Base-by-base conservation (phyloP, 2,329 filamentous ascomycete species). In the Neonectria magnoliae region DNA sequence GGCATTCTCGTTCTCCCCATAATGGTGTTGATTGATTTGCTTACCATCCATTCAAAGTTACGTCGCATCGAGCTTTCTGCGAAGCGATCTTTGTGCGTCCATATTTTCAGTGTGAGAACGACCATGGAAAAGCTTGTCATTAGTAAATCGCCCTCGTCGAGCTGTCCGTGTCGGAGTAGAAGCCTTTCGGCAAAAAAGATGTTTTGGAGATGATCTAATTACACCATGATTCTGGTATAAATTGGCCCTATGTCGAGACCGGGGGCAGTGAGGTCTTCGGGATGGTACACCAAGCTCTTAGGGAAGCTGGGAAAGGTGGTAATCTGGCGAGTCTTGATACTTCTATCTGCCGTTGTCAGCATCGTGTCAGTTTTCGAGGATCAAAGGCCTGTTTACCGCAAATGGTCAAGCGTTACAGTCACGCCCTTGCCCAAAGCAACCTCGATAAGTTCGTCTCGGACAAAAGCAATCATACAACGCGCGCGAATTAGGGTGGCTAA, bases 351-450 rank as follows among this genome's bases (percentile, higher is more conserved):
- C 13, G n/a, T 38, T n/a, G 36, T 38, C 36, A 38, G 36, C 22
- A 25, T 25, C 14, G 6, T n/a, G 13, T 20, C 5, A n/a, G 71
- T 25, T 25, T 61, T 2, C 9, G 0, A 3, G 1, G 20, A 2
- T 25, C 5, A 0, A 44, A 20, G 14, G 18, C 5, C 22, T 25
- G 22, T 25, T 2, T 10, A 18, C 16, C 16, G 47, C 73, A 10
- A 57, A 76, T 61, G 55, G 14, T 73, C 68, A 2, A 70, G 48
- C 1, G 67, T 70, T 0, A 18, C 47, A 18, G 5, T 62, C 41
- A 5, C 36, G 5, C 36, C 14, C 7, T 38, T 38, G 1, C 36
- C 36, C 36, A 38, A 5, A n/a, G 36, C 36, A 16, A 38, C 36
- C 5, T n/a, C 36, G 16, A 38, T 38, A 6, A 38, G 36, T n/a